phyloP scores from a whole-genome alignment of 371 early-diverging fungal species.

The Haplosporangium sp. region DNA sequence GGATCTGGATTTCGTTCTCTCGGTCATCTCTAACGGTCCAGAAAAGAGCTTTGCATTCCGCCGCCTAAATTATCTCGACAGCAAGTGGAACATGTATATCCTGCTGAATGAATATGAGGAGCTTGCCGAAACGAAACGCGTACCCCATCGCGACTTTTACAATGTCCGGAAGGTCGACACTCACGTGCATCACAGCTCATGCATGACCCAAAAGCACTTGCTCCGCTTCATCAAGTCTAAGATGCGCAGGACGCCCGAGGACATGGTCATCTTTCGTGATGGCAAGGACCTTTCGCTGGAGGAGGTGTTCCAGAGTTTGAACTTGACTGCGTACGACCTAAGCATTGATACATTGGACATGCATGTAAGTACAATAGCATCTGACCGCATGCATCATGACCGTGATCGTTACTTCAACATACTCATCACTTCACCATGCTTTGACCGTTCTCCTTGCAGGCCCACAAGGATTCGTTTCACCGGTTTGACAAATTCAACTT shows the following conservation, averaged over 20 bases:
- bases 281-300: constrained; percentile 75
- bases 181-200: constrained; percentile 96
- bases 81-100: constrained; percentile 95
- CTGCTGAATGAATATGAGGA: constrained; percentile 94
- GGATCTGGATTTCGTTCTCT: constrained; percentile 90
- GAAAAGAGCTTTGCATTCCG: constrained; percentile 95
- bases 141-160: constrained; percentile 98
- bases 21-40: constrained; percentile 92
- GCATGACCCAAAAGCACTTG: constrained; percentile 99
- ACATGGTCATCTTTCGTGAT: constrained; percentile 82
- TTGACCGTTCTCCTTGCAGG: constrained; percentile 82
- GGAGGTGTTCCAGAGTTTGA: constrained; percentile 93
- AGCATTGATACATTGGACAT: constrained; percentile 98
- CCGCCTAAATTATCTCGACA: constrained; percentile 93
- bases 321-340: constrained; percentile 96
- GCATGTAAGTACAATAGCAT: constrained; percentile 72
- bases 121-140: constrained; percentile 91
- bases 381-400: too few species aligned
- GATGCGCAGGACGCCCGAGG: constrained; percentile 84
- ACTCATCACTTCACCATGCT: constrained; percentile 48
- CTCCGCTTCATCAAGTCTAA: constrained; percentile 98
- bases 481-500: constrained; percentile 98
- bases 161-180: constrained; percentile 99
- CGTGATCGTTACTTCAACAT: too few species aligned
- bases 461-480: constrained; percentile 88